Percentiles rank a stretch among this genome's conserved stretches.
Conservation (phyloP, 2,329 filamentous ascomycete species). For the Sporothrix variecibatus region DNA sequence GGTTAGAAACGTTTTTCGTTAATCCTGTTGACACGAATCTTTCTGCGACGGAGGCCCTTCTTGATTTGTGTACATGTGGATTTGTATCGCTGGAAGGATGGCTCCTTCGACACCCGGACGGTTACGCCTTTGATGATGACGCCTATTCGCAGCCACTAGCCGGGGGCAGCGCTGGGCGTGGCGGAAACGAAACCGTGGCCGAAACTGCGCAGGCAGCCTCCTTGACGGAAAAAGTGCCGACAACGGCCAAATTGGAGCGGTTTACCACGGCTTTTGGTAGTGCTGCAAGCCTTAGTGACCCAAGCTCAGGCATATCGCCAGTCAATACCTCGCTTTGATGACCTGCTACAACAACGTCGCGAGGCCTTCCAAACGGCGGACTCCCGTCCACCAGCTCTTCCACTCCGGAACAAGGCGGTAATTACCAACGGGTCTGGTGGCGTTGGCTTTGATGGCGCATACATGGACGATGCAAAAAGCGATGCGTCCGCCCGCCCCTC, state of each 20-base stretch:
- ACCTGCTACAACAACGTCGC: constrained; percentile 66
- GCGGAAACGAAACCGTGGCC: background rate
- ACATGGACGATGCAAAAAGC: constrained; percentile 49
- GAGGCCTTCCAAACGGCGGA: constrained; percentile 65
- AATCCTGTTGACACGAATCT: constrained; percentile 93
- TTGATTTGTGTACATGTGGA: constrained; percentile 81
- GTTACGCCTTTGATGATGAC: constrained; percentile 58
- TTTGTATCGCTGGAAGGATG: constrained; percentile 88
- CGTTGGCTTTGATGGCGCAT: constrained; percentile 44
- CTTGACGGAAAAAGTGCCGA: constrained; percentile 54
- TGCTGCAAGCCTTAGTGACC: constrained; percentile 61
- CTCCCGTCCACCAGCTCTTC: constrained; percentile 26
- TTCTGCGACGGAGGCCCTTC: constrained; percentile 78
- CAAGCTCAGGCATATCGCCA: constrained; percentile 64
- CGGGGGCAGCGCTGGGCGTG: background rate
- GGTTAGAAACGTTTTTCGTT: constrained; percentile 78
- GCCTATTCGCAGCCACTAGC: too few species aligned
- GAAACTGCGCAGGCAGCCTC: constrained; percentile 36
- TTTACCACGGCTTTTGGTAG: constrained; percentile 55
- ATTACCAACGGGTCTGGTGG: constrained; percentile 32
- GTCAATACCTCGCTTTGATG: constrained; percentile 70
- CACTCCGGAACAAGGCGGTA: background rate
- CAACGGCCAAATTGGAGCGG: constrained; percentile 56
- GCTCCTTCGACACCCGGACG: constrained; percentile 73
- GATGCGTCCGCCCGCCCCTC: constrained; percentile 56